Evolutionary conservation across 805 yeast species (phyloP), one percentile per base, ranked within the genome.

Genomic region (Yamadazyma tumulicola): DNA sequence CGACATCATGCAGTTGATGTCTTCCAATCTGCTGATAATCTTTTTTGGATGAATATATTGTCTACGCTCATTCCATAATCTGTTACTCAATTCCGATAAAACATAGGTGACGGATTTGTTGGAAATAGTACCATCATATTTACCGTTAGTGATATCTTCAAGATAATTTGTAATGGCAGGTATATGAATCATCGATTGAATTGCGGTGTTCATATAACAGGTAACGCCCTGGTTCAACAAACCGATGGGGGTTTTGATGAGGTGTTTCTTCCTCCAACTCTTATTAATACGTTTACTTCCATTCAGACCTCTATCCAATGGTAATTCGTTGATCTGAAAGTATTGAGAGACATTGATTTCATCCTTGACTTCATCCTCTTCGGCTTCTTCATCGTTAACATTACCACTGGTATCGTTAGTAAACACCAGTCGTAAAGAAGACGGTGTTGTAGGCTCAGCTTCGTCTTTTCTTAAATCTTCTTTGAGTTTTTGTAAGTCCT

Each of bases 171-270:
- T 85, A 37, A 91, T 59, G 4, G 97, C 94, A 6, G 98, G 97
- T 13, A 88, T 78, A 52, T 91, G 98, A 22, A 89, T 61, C 69
- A 93, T 63, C 1, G 94, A 80, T 64, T 91, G 97, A 17, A 93
- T 80, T 1, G 97, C 97, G 5, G 96, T 82, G 58, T 93, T 91
- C 75, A 91, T 89, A 62, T 91, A 91, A 57, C 98, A 91, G 3
- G 97, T 91, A 29, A 93, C 97, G 26, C 97, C 97, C 47, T 83
- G 89, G 58, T 91, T 91, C 32, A 84, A 59, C 32, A 91, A 65
- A 0, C 98, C 98, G 17, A 72, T 56, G 2, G 81, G 77, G n/a
- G 81, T 81, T 22, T 72, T 70, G 25, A 61, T 51, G 3, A 58
- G 56, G 10, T 63, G 55, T 35, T 74, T 61, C 34, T 69, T 73